A percentile compares a stretch with the other conserved stretches of the same genome.
Conservation (phyloP, 352 stramenopile genomes). For the Phytophthora agathidicida region DNA sequence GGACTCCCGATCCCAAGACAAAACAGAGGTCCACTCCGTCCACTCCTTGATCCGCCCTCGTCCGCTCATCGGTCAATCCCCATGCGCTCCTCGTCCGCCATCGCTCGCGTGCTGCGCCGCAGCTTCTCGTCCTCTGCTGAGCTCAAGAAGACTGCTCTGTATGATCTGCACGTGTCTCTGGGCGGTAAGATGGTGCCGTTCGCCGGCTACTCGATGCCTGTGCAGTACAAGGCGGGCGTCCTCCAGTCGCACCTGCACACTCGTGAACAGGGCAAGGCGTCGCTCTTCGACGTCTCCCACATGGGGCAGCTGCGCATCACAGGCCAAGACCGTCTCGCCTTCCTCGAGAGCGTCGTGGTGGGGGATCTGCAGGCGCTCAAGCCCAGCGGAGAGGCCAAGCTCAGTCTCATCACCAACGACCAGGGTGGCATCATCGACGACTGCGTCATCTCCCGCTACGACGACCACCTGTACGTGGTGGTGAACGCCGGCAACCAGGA, state of each 20-base stretch:
- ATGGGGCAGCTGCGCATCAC: constrained; percentile 97
- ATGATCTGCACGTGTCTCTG: constrained; percentile 75
- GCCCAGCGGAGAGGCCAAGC: constrained; percentile 88
- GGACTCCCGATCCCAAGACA: not conserved
- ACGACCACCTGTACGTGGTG: constrained; percentile 95
- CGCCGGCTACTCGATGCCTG: constrained; percentile 97
- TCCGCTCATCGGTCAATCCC: too few relatives aligned
- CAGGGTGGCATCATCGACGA: constrained; percentile 98
- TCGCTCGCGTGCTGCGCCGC: constrained; percentile 18
- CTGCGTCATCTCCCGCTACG: constrained; percentile 96
- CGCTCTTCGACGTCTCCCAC: constrained; percentile 99
- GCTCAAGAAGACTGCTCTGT: constrained; percentile 85
- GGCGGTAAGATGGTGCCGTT: constrained; percentile 95
- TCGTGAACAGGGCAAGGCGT: constrained; percentile 68
- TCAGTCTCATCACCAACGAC: constrained; percentile 97
- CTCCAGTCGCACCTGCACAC: constrained; percentile 94
- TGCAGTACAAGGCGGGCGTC: constrained; percentile 96
- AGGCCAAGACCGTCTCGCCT: constrained; percentile 93
- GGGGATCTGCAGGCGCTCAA: constrained; percentile 92
- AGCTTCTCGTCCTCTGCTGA: constrained; percentile 35
- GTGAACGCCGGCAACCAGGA: constrained; percentile 99
- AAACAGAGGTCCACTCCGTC: not conserved
- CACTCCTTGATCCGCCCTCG: constrained; percentile 12
- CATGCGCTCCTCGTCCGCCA: constrained; percentile 18
- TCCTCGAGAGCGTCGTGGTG: constrained; percentile 97